phyloP scores from a whole-genome alignment of 2,329 filamentous ascomycete genomes.

The Didymella keratinophila region DNA sequence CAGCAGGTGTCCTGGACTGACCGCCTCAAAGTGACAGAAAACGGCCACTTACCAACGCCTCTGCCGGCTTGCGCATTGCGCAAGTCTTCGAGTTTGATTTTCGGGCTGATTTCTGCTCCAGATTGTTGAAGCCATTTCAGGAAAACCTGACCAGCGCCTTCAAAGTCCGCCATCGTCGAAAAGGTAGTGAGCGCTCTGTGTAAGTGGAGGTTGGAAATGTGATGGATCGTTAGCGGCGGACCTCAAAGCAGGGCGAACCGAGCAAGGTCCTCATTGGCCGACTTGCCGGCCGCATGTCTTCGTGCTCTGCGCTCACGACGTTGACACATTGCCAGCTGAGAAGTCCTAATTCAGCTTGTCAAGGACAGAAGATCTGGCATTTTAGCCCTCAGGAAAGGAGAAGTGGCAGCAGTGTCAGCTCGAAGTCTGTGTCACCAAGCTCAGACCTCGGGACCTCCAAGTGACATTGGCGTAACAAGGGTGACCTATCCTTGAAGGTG shows the following conservation, averaged over 20 bases:
- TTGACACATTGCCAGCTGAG: neutral
- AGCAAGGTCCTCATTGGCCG: conserved; percentile 34
- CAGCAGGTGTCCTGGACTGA: neutral
- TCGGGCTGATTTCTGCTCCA: conserved; percentile 64
- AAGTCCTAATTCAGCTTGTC: neutral
- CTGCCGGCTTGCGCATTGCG: conserved; percentile 64
- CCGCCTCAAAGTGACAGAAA: conserved; percentile 4
- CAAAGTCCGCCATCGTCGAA: conserved; percentile 43
- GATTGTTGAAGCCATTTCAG: conserved; percentile 64
- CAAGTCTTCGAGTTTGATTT: conserved; percentile 66
- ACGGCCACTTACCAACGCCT: conserved; percentile 65
- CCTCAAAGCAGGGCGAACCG: conserved; percentile 27
- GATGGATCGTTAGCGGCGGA: conserved; percentile 30
- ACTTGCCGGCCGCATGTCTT: neutral
- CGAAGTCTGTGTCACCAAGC: conserved; percentile 14
- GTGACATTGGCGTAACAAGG: conserved; percentile 5
- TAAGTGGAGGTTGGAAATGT: conserved; percentile 28
- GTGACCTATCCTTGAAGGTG: conserved; percentile 1
- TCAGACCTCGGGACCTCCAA: conserved; percentile 9
- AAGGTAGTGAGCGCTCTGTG: conserved; percentile 3
- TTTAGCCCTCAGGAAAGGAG: neutral
- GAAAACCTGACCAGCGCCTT: conserved; percentile 60
- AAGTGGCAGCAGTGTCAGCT: conserved; percentile 14
- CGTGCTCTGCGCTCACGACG: neutral
- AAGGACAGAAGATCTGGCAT: no score